Percentiles rank a stretch among this genome's conserved stretches.
Evolutionary conservation across 2,329 filamentous ascomycete species (phyloP).

Genomic region (Talaromyces sp.): DNA sequence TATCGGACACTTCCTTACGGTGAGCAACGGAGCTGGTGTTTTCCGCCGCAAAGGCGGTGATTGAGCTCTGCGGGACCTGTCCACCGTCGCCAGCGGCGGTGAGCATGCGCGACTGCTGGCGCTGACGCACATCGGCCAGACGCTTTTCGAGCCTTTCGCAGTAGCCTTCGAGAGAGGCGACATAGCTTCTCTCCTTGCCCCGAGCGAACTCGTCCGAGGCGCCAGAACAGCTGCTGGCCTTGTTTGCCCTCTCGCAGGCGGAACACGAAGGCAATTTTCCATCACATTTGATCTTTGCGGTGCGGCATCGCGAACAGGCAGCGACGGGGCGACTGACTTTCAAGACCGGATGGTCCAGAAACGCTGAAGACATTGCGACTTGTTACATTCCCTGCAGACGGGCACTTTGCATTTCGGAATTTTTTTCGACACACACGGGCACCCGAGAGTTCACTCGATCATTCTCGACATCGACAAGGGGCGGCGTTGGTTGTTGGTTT

Average conservation of each 20-base stretch:
- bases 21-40: conserved; percentile 35
- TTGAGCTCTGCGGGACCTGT: conserved; percentile 29
- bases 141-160: conserved; percentile 83
- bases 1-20: conserved; percentile 71
- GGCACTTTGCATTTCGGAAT: background rate
- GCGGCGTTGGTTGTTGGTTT: conserved; percentile 1
- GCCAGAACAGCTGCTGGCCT: conserved; percentile 81
- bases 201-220: conserved; percentile 94
- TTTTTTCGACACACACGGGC: background rate
- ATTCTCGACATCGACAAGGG: background rate
- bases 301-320: conserved; percentile 76
- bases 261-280: conserved; percentile 93
- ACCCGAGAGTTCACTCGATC: background rate
- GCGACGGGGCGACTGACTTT: conserved; percentile 72
- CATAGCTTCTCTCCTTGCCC: conserved; percentile 94
- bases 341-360: conserved; percentile 36
- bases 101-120: conserved; percentile 23
- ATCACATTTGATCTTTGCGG: conserved; percentile 96
- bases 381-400: conserved; percentile 15
- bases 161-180: conserved; percentile 86
- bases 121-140: conserved; percentile 47
- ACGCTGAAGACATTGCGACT: conserved; percentile 27
- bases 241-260: conserved; percentile 87
- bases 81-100: conserved; percentile 15
- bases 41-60: conserved; percentile 28